Evolutionary conservation across 2,329 filamentous ascomycete genomes (phyloP).

Genomic region (Trichoderma gracile): DNA sequence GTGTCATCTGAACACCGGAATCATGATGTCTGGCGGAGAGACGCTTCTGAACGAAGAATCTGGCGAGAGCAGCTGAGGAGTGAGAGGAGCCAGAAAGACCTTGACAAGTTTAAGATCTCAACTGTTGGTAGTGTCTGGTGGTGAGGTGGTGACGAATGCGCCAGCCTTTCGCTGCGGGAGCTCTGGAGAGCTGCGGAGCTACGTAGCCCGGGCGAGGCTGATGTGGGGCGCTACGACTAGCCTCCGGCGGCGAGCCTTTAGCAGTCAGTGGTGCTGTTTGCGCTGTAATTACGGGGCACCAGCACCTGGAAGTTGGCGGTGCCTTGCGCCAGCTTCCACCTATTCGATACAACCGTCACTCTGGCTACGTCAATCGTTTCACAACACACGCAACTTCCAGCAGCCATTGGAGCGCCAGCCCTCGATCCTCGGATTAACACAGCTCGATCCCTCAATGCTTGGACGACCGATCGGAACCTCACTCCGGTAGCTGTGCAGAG

Average conservation of each 20-base stretch:
- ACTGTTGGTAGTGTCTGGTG: background rate
- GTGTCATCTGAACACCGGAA: conserved; percentile 33
- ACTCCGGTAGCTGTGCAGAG: background rate
- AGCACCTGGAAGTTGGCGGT: conserved; percentile 11
- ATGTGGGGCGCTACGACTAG: conserved; percentile 25
- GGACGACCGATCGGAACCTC: background rate
- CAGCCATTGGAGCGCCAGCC: conserved; percentile 1
- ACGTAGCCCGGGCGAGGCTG: conserved; percentile 26
- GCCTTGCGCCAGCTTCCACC: too few species aligned
- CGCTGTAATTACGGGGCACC: conserved; percentile 8
- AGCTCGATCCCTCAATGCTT: background rate
- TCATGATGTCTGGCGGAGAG: conserved; percentile 25
- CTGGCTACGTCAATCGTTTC: conserved; percentile 23
- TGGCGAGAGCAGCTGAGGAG: background rate
- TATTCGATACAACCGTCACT: background rate
- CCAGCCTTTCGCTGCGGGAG: conserved; percentile 12
- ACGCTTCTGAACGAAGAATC: background rate
- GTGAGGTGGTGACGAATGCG: conserved; percentile 21
- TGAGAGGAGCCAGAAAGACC: too few species aligned
- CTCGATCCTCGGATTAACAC: background rate
- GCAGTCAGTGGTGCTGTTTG: background rate
- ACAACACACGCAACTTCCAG: conserved; percentile 21
- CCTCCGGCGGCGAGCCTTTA: conserved; percentile 21
- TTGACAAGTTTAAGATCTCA: background rate
- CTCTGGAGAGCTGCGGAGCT: conserved; percentile 10